Base-by-base conservation (phyloP, 306 rosid species). In the Lagenaria siceraria region DNA sequence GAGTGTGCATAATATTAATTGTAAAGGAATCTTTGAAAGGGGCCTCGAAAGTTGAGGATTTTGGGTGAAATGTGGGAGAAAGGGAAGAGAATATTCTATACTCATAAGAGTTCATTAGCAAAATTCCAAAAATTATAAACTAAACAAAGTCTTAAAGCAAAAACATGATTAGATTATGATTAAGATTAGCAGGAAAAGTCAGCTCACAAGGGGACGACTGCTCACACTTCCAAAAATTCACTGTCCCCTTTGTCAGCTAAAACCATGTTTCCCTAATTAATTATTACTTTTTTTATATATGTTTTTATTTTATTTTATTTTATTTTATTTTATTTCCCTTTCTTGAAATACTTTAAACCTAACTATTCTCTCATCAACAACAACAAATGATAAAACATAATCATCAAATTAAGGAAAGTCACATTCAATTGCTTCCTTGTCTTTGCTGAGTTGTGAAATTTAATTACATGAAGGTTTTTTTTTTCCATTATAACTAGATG, bases 161-260 rank as follows among this genome's bases (percentile, higher is more conserved):
- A 81, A 88, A 83, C 88, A 93, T 93, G 80, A 93, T 93, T 93
- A 87, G 90, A 93, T 87, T 89, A 91, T 93, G 93, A 93, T 93
- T 82, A 85, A 86, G 80, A 62, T 78, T 73, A 21, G 85, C 87
- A 85, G 90, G 80, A 77, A 82, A 93, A 89, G 98, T 93, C 97
- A 93, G 98, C 98, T 83, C 97, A 81, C 88, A 89, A 86, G 73
- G 76, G 78, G 90, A 91, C 93, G 97, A 87, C 82, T 95, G 83
- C 98, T 87, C 98, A 78, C 71, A 84, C 87, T 86, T 87, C 98
- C 82, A 93, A 91, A 91, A 84, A 93, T 93, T 91, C 97, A 93
- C 97, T 89, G 95, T 8, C 12, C 84, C 84, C 85, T 90, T 93
- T 88, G 91, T 92, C 97, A 89, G 89, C 84, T 90, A 54, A 74